Base-by-base conservation (phyloP, 2,329 filamentous ascomycete species). In the Venturia asperata region DNA sequence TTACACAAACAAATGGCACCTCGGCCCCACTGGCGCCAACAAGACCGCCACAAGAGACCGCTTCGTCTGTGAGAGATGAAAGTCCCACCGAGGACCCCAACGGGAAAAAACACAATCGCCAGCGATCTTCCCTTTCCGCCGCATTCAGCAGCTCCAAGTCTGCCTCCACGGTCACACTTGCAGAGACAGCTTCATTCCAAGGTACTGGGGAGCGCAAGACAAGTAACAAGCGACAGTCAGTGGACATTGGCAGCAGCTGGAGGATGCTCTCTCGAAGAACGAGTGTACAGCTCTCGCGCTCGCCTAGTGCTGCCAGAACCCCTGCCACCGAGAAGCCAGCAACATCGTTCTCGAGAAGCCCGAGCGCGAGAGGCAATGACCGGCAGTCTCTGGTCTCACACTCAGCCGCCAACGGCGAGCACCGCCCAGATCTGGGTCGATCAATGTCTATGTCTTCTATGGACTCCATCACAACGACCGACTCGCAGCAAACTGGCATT, bases 401-500 rank as follows among this genome's bases (percentile, higher is more conserved):
- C 72, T 65, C 52, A n/a, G 52, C 52, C 27, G 67, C 71, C 6
- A 75, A 74, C 21, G 73, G 73, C 30, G 52, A 58, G 15, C 52
- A 58, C 6, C 52, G 60, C 37, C 27, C 24, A 56, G 21, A 21
- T 42, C 30, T 65, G 11, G 52, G 52, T 17, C 63, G 63, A 15
- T 55, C 34, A 30, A 67, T 55, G 64, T 65, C 63, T 17, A 58
- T 13, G 15, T 49, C 39, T 24, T 66, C 37, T 42, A 17, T 62
- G 55, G 56, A 62, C 15, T 62, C 34, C 11, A 9, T 41, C 13
- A 21, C 52, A 11, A 61, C 61, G 5, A 39, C 21, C 13, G 58
- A 49, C 11, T 75, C 69, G 75, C 77, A 64, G 72, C 72, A 5
- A 74, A 74, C 76, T 19, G 67, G 68, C 19, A 76, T 77, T 67